Evolutionary conservation across 2,329 filamentous ascomycete species (phyloP).

Genomic region (Calonectria pteridis): DNA sequence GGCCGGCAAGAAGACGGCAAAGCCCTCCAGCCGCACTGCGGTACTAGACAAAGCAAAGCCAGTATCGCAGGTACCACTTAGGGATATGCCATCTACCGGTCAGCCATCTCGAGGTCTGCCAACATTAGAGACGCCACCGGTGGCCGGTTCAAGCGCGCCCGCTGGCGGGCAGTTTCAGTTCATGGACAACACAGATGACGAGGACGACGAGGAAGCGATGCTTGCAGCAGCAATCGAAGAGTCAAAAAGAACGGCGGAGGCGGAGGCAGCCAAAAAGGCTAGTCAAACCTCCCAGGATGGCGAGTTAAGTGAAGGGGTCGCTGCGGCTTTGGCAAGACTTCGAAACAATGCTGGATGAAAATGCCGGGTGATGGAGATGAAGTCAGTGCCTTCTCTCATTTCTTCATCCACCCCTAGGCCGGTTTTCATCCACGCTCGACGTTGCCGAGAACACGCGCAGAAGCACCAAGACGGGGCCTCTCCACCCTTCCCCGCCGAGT

Average conservation of each 20-base stretch:
- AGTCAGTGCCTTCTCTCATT: not conserved
- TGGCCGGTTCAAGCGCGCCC: conserved; percentile 21
- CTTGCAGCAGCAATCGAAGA: conserved; percentile 61
- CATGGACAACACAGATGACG: conserved; percentile 58
- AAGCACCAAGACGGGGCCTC: not conserved
- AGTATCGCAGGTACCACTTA: conserved; percentile 54
- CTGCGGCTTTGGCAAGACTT: conserved; percentile 71
- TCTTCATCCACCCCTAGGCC: not conserved
- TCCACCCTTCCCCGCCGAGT: not conserved
- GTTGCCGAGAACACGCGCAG: not conserved
- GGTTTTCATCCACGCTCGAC: not conserved
- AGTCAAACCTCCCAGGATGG: conserved; percentile 45
- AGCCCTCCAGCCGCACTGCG: conserved; percentile 42
- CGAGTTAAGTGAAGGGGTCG: conserved; percentile 68
- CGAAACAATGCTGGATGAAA: conserved; percentile 55
- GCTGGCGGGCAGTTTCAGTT: conserved; percentile 53
- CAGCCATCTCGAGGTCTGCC: conserved; percentile 38
- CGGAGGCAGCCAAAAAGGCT: conserved; percentile 41
- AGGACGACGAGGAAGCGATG: conserved; percentile 63
- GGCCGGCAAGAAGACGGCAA: conserved; percentile 64
- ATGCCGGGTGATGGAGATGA: not conserved
- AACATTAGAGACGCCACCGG: conserved; percentile 22
- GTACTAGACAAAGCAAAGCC: conserved; percentile 55
- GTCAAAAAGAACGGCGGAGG: conserved; percentile 54
- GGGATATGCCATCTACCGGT: conserved; percentile 52